Base-by-base conservation (phyloP, 768 basidiomycete species). In the Sutorius australiensis region DNA sequence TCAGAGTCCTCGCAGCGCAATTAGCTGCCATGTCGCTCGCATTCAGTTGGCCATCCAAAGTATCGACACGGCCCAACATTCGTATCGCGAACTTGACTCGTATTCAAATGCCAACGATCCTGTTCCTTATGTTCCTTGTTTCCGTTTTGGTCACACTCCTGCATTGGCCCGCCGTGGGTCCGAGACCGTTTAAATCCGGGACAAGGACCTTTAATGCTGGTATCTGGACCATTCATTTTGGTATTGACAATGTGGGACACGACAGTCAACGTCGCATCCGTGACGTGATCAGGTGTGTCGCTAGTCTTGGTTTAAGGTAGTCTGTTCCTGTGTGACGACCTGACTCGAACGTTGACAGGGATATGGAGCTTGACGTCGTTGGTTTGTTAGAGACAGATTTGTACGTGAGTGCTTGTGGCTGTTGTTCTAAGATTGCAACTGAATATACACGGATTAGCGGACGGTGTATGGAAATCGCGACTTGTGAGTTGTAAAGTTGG, bases 221-320 rank as follows among this genome's bases (percentile, higher is more conserved):
- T 3, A 91, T 95, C 28, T 95, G 92, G 92, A 92, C 93, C 0
- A 77, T 95, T 24, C 93, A 95, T 67, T 95, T 95, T 64, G 93
- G 93, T 0, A 74, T 85, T 17, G 69, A 69, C 50, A 72, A 69
- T 16, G 59, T 49, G 27, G 69, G 70, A n/a, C 64, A 66, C 38
- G 68, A 72, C 41, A 70, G 69, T 47, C 68, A 71, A 36, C 68
- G 65, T 33, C 68, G 63, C 30, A 65, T 69, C 42, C 67, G 69
- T 36, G 69, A 69, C 16, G 56, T 49, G 82, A 92, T 68, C 83
- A 89, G 57, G 81, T 79, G 39, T 84, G 88, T 3, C 68, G 80
- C 27, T 32, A 39, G 46, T 33, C 32, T 21, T 24, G 19, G 36
- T 44, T 39, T 3, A 2, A 7, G n/a, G 7, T 7, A 46, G 39